These are phyloP conservation scores for Debaryomyces robertsiae DNA, from an alignment of 1,139 yeast species.

Conservation along the genomic window DNA sequence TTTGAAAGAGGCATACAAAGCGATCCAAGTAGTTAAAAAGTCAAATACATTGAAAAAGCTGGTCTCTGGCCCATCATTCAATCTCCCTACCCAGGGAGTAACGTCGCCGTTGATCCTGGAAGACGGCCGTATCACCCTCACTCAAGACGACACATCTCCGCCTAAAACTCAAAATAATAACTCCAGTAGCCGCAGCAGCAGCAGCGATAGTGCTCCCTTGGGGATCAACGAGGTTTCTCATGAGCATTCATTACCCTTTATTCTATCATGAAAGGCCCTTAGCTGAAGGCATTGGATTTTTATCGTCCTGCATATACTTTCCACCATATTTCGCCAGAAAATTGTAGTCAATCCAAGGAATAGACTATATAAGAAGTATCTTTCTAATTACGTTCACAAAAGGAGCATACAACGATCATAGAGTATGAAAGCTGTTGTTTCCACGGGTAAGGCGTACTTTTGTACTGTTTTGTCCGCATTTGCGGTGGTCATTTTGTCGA, in stretches of 20 bases:
- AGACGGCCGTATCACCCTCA: conserved; percentile 13
- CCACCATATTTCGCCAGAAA: conserved; percentile 1
- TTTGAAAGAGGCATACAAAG: conserved; percentile 32
- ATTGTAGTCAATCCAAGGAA: conserved; percentile 5
- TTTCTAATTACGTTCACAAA: not conserved
- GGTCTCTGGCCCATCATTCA: not conserved
- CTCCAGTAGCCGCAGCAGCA: conserved; percentile 20
- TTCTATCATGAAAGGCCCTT: too few species aligned
- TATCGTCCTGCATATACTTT: conserved; percentile 7
- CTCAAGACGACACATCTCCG: conserved; percentile 12
- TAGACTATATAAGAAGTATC: not conserved
- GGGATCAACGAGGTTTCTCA: too few species aligned
- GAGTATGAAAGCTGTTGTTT: conserved; percentile 38
- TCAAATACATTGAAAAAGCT: conserved; percentile 13
- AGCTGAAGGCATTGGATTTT: not conserved
- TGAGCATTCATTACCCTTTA: too few species aligned
- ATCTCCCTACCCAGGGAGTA: conserved; percentile 1
- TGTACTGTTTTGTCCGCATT: conserved; percentile 91
- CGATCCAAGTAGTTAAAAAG: conserved; percentile 29
- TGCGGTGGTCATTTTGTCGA: conserved; percentile 83
- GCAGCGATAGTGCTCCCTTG: conserved; percentile 3
- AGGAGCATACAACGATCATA: not conserved
- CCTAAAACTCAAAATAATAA: conserved; percentile 21
- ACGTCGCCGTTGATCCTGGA: conserved; percentile 15
- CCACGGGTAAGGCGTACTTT: conserved; percentile 86